Base-by-base conservation (phyloP, 345 rosid species). In the rapeseed (Brassica napus) region DNA sequence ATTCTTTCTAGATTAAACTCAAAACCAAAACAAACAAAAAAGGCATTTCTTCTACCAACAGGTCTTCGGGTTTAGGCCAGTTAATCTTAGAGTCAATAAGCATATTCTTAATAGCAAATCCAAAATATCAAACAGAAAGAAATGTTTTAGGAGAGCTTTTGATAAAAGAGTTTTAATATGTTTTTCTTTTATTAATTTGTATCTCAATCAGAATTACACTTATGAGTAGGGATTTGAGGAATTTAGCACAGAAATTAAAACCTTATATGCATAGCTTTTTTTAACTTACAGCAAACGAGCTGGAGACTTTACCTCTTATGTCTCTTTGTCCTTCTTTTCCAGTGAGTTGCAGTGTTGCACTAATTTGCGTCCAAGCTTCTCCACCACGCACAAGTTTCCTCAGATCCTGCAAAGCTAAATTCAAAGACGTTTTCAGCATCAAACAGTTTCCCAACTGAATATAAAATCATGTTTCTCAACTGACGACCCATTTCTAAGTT, bases 221-320 rank as follows among this genome's bases (percentile, higher is more conserved):
- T 28, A 28, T 28, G 31, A 28, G 31, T 28, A 28, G 31, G 31
- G 31, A 28, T 28, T 28, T 2, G 31, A 28, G 31, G 31, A 28
- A 3, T 28, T 2, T 4, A 28, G 4, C 31, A 28, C 31, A 28
- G 4, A 28, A 28, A 28, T 28, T 28, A 28, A 28, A 28, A 34
- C 55, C 21, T 67, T 44, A 8, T 18, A 2, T 52, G 5, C 21
- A 55, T 11, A 69, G 31, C n/a, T 7, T 9, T 7, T 1, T 65
- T 14, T 5, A 65, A 52, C 57, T 74, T 80, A 74, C 75, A 69
- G 79, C 66, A 80, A 63, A 63, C 32, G 65, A 79, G 75, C 49
- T 60, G 49, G 65, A 68, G 75, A 68, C 78, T 61, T 69, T 35
- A 73, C 42, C 60, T 26, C 65, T 69, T 34, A 10, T 34, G 60